These are phyloP conservation scores for Ostreobium quekettii DNA, from an alignment of 139 green algal genomes.

Conservation along the genomic window DNA sequence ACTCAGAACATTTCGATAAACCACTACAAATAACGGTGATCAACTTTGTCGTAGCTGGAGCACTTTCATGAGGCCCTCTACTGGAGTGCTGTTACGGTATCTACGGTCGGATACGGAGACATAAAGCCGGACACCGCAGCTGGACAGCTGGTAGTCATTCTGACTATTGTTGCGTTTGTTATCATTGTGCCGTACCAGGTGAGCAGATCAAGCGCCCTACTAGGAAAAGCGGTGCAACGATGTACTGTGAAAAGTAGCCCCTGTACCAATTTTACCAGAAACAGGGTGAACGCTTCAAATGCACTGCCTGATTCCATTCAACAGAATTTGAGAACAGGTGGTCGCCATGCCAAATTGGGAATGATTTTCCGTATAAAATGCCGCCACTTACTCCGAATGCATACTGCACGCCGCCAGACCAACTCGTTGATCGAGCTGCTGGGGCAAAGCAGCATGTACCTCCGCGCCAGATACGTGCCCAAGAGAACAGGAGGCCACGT, in stretches of 20 bases:
- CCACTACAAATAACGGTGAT: not conserved
- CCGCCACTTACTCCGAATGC: no score
- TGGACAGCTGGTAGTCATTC: constrained; percentile 10
- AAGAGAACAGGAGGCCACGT: not conserved
- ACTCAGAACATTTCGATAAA: no score
- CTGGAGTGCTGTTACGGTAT: constrained; percentile 16
- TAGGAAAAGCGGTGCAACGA: no score
- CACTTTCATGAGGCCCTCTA: constrained; percentile 19
- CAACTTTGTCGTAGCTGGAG: not conserved
- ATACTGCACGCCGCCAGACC: no score
- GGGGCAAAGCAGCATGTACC: not conserved
- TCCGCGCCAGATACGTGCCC: not conserved
- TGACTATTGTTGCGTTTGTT: not conserved
- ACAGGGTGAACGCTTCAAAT: no score
- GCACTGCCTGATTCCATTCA: no score
- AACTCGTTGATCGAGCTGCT: constrained; percentile 17
- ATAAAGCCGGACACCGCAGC: constrained; percentile 6
- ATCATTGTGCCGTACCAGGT: constrained; percentile 5
- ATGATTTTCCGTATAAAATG: no score
- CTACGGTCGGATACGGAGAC: constrained; percentile 20
- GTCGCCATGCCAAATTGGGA: no score
- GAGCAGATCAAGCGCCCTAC: no score
- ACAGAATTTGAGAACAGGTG: no score
- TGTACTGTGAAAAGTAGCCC: no score
- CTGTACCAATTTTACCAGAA: no score